Conservation (phyloP, 169 alveolate genomes). For the Cystoisospora suis region DNA sequence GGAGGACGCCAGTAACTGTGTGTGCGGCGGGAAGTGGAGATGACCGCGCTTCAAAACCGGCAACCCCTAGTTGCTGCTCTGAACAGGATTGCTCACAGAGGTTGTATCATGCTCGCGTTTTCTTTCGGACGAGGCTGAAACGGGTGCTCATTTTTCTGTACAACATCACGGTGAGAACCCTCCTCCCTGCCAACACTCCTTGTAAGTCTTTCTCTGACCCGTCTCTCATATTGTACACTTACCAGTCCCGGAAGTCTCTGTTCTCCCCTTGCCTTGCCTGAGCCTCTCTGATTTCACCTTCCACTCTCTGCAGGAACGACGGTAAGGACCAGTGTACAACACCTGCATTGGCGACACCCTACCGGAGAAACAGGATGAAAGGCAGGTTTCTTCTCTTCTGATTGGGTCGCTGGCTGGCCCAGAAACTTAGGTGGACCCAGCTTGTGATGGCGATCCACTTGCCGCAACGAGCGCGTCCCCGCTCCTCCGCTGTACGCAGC, state of each 20-base stretch:
- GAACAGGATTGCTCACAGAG: no score
- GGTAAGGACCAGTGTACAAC: neutral
- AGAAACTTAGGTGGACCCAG: no score
- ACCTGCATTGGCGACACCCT: neutral
- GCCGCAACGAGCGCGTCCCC: no score
- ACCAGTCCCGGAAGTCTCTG: conserved; percentile 33
- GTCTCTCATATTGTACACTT: neutral
- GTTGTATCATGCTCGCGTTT: no score
- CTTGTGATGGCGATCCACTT: no score
- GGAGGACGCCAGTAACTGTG: no score
- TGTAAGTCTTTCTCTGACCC: neutral
- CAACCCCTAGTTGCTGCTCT: no score
- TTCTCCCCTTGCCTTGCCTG: conserved; percentile 14
- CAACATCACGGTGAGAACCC: conserved; percentile 17
- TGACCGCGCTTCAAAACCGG: no score
- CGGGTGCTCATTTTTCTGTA: conserved; percentile 6
- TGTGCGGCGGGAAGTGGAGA: no score
- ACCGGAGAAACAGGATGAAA: conserved; percentile 40
- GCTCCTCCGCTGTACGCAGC: no score
- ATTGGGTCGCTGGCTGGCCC: no score
- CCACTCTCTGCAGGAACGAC: neutral
- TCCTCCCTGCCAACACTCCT: neutral
- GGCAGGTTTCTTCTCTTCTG: neutral
- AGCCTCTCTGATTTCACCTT: conserved; percentile 23
- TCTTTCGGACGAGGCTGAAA: no score